phyloP scores from a whole-genome alignment of 1,284 basidiomycete genomes.

The Fereydounia khargensis region DNA sequence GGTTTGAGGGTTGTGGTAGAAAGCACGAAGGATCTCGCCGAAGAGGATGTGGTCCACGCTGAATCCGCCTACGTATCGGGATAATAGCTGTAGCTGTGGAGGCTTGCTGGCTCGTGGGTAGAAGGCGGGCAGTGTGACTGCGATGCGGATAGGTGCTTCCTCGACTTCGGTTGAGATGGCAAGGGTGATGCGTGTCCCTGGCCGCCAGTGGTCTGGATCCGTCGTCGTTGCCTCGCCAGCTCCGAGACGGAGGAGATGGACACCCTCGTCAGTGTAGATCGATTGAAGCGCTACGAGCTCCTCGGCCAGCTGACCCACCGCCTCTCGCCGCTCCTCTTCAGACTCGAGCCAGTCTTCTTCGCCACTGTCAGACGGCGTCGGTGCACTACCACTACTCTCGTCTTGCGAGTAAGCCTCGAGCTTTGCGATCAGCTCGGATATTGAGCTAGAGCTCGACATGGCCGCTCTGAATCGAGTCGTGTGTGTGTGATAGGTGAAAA shows the following conservation, averaged over 20 bases:
- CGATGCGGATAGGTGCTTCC: constrained; percentile 30
- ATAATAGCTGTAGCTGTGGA: constrained; percentile 52
- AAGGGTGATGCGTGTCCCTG: constrained; percentile 21
- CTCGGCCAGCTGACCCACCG: constrained; percentile 35
- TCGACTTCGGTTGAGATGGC: constrained; percentile 29
- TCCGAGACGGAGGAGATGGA: constrained; percentile 18
- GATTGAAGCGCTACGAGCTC: constrained; percentile 48
- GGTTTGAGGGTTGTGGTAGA: constrained; percentile 20
- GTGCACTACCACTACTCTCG: too few relatives aligned
- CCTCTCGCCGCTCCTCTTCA: constrained; percentile 9
- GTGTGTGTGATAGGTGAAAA: too few relatives aligned
- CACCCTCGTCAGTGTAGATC: constrained; percentile 46
- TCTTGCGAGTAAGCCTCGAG: neutral
- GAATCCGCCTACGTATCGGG: constrained; percentile 45
- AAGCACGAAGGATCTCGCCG: constrained; percentile 45
- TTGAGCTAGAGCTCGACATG: too few relatives aligned
- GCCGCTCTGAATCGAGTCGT: too few relatives aligned
- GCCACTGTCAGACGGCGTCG: neutral
- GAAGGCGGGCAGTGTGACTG: constrained; percentile 38
- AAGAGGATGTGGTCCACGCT: constrained; percentile 48
- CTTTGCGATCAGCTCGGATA: neutral
- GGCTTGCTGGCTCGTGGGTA: constrained; percentile 37
- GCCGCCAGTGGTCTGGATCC: constrained; percentile 17
- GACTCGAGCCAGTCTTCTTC: constrained; percentile 11
- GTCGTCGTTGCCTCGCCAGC: constrained; percentile 3